Conservation (phyloP, 495 filamentous ascomycete species). For the Bathelium albidoporum region DNA sequence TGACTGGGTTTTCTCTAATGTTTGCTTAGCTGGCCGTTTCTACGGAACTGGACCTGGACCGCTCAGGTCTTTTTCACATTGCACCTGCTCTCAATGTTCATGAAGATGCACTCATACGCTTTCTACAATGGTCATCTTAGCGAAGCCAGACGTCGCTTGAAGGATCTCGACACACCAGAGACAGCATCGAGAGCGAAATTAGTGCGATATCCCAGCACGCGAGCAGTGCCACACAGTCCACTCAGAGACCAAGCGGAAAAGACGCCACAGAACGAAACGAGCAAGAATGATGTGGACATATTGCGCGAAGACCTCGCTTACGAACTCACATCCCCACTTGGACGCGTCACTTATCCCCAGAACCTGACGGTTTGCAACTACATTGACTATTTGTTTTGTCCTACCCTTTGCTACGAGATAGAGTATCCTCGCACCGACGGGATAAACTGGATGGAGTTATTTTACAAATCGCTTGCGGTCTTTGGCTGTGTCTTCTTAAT, state of each 20-base stretch:
- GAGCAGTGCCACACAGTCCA: constrained; percentile 27
- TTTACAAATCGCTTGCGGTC: constrained; percentile 75
- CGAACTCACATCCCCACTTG: constrained; percentile 81
- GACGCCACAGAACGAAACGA: constrained; percentile 33
- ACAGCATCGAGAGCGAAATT: constrained; percentile 55
- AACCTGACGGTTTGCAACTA: constrained; percentile 80
- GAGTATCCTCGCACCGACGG: constrained; percentile 77
- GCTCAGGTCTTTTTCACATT: constrained; percentile 91
- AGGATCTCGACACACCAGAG: constrained; percentile 65
- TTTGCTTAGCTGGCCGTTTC: constrained; percentile 62
- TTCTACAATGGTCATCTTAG: constrained; percentile 97
- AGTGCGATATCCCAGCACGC: constrained; percentile 65
- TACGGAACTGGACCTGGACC: constrained; percentile 85
- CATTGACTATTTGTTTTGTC: constrained; percentile 79
- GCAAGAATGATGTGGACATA: constrained; percentile 29
- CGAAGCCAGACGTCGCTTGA: constrained; percentile 68
- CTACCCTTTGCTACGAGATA: constrained; percentile 93
- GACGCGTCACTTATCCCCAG: constrained; percentile 78
- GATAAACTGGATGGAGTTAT: constrained; percentile 71
- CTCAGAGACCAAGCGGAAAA: constrained; percentile 28
- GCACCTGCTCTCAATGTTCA: constrained; percentile 79
- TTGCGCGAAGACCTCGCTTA: constrained; percentile 80
- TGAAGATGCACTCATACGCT: constrained; percentile 98
- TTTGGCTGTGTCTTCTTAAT: constrained; percentile 96
- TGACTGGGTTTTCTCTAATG: constrained; percentile 18